Base-by-base conservation (phyloP, 441 rosid species). In the Gossypium davidsonii region DNA sequence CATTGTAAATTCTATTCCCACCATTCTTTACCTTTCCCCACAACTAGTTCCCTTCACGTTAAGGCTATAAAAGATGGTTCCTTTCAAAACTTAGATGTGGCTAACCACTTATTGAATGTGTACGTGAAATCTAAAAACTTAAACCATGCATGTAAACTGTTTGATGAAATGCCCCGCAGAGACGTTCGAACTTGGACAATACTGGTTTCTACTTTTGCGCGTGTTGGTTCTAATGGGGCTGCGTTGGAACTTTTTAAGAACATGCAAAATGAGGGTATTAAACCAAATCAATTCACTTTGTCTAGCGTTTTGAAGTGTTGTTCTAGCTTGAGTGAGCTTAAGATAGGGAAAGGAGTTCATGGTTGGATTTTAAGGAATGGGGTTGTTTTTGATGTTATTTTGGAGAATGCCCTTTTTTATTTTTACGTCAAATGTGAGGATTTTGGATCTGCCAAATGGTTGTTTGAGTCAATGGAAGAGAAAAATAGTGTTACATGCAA, bases 201-300 rank as follows among this genome's bases (percentile, higher is more conserved):
- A 49, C 80, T 84, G 10, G 57, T 87, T 20, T 83, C 88, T 2
- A 74, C 84, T 5, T 77, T 79, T 72, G 77, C 77, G 14, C 83
- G 81, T 25, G 49, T 2, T 23, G 83, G 84, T 42, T 72, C 52
- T 51, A 23, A 49, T 14, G 39, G 8, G 15, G 28, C 18, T 62
- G 89, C 59, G 2, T 66, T 81, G 73, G 64, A 70, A n/a, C 72
- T 76, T 8, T 82, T 84, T 44, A 71, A 81, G 52, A 76, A 58
- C 46, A 84, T 85, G 89, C 84, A 49, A 73, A 53, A 34, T 5
- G 78, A 74, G 57, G 83, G 75, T 61, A 76, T 78, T 34, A 49
- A 57, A 70, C 88, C 91, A 1, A 87, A 87, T 61, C 68, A 76
- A n/a, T 87, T 87, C 70, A 85, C 88, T 44, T 78, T 87, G 51